A percentile compares a stretch with the other conserved stretches of the same genome.
Conservation (phyloP, 495 filamentous ascomycete genomes). For the Lindgomyces ingoldianus region DNA sequence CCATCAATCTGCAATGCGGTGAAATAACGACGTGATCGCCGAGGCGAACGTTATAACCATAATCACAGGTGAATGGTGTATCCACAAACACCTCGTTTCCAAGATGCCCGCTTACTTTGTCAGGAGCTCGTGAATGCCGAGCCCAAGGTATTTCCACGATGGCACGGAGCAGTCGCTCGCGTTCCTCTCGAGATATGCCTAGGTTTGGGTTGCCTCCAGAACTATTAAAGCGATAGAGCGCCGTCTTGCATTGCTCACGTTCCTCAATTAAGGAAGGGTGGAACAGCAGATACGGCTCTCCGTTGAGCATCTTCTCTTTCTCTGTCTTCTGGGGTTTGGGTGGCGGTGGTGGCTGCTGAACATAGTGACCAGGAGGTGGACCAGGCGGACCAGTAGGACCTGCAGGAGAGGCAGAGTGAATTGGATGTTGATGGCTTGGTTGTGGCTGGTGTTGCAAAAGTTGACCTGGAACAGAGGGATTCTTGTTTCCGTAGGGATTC, state of each 20-base stretch:
- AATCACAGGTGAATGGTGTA: constrained; percentile 89
- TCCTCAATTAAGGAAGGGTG: constrained; percentile 79
- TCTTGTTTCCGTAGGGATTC: constrained; percentile 22
- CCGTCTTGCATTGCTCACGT: constrained; percentile 80
- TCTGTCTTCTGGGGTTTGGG: constrained; percentile 58
- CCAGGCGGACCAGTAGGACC: background rate
- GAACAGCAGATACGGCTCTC: constrained; percentile 77
- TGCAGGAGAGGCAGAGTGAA: background rate
- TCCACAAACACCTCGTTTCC: constrained; percentile 80
- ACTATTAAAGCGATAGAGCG: constrained; percentile 88
- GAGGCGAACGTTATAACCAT: constrained; percentile 90
- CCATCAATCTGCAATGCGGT: constrained; percentile 82
- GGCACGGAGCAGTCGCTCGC: constrained; percentile 75
- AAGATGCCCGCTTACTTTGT: constrained; percentile 46
- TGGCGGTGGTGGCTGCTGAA: constrained; percentile 38
- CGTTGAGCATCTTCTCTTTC: constrained; percentile 91
- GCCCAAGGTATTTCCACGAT: constrained; percentile 53
- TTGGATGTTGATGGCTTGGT: constrained; percentile 10
- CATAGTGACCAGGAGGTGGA: constrained; percentile 25
- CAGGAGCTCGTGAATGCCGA: background rate
- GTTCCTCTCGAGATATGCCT: constrained; percentile 75
- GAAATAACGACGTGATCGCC: constrained; percentile 86
- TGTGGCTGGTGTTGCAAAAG: constrained; percentile 35
- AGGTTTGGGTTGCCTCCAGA: constrained; percentile 71
- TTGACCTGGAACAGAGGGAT: constrained; percentile 31